Conservation (phyloP, 805 yeast species). For the Millerago galiae region DNA sequence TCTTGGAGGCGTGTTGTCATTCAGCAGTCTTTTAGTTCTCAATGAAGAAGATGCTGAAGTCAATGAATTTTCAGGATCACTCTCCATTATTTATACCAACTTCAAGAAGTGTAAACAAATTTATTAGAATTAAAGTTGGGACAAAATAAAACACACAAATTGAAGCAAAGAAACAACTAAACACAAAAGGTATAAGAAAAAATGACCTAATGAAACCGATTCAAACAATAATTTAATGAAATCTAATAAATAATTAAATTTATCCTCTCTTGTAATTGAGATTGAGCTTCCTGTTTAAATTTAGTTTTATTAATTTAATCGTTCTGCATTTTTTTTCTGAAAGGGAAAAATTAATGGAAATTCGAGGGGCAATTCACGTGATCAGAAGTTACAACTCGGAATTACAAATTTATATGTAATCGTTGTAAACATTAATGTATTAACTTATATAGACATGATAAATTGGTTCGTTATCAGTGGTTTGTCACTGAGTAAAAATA, state of each 20-base stretch:
- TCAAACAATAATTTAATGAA: too few relatives aligned
- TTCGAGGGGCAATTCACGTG: not conserved
- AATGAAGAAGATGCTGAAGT: slow-evolving; percentile 17
- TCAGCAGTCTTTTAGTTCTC: slow-evolving; percentile 5
- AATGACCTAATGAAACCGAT: too few relatives aligned
- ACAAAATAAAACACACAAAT: not conserved
- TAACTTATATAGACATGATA: slow-evolving; percentile 5
- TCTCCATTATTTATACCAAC: slow-evolving; percentile 13
- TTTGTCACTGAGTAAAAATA: not conserved
- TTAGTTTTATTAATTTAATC: too few relatives aligned
- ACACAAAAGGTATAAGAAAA: too few relatives aligned
- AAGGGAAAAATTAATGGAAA: too few relatives aligned
- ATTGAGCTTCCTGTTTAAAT: too few relatives aligned
- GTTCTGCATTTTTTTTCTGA: too few relatives aligned
- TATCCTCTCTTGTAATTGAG: too few relatives aligned
- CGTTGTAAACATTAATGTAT: slow-evolving; percentile 3
- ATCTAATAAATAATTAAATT: too few relatives aligned
- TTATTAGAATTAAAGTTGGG: too few relatives aligned
- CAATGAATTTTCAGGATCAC: slow-evolving; percentile 18
- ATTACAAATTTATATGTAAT: not conserved
- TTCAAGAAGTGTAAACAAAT: too few relatives aligned
- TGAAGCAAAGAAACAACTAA: too few relatives aligned
- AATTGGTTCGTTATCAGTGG: not conserved
- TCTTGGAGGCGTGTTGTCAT: slow-evolving; percentile 6
- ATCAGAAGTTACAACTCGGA: not conserved